phyloP scores from a whole-genome alignment of 139 green algal species.

The Axilococcus clingmanii region DNA sequence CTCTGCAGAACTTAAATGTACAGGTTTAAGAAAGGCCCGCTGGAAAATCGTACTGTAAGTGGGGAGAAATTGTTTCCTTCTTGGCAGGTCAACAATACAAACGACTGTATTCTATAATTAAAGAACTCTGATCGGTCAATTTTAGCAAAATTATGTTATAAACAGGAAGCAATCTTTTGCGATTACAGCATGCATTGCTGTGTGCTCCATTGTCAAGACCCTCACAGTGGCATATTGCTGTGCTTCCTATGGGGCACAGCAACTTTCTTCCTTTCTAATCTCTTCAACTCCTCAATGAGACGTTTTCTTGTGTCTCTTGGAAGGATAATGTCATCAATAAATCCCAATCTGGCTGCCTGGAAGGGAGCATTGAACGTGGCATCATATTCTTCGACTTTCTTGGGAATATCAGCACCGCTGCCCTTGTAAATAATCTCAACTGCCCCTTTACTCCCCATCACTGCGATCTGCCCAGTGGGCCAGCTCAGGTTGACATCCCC shows the following conservation, averaged over 20 bases:
- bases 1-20: no score
- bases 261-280: slow-evolving; percentile 35
- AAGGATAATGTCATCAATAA: slow-evolving; percentile 54
- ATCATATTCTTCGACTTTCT: slow-evolving; percentile 37
- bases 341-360: slow-evolving; percentile 40
- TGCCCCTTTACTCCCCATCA: slow-evolving; percentile 60
- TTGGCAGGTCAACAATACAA: no score
- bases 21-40: no score
- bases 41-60: no score
- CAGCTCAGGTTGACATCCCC: slow-evolving; percentile 56
- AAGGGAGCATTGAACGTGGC: slow-evolving; percentile 40
- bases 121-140: no score
- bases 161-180: slow-evolving; percentile 9
- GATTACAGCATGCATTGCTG: slow-evolving; percentile 12
- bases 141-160: slow-evolving; percentile 1
- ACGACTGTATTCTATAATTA: no score
- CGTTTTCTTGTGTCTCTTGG: slow-evolving; percentile 39
- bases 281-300: slow-evolving; percentile 36
- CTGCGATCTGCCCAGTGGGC: slow-evolving; percentile 56
- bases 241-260: slow-evolving; percentile 32
- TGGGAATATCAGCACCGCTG: neutral
- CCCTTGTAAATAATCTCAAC: slow-evolving; percentile 47
- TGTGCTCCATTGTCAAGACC: slow-evolving; percentile 25
- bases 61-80: no score
- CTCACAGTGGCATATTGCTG: slow-evolving; percentile 33